Conservation (phyloP, 768 basidiomycete species). For the Rhodotorula diobovata region DNA sequence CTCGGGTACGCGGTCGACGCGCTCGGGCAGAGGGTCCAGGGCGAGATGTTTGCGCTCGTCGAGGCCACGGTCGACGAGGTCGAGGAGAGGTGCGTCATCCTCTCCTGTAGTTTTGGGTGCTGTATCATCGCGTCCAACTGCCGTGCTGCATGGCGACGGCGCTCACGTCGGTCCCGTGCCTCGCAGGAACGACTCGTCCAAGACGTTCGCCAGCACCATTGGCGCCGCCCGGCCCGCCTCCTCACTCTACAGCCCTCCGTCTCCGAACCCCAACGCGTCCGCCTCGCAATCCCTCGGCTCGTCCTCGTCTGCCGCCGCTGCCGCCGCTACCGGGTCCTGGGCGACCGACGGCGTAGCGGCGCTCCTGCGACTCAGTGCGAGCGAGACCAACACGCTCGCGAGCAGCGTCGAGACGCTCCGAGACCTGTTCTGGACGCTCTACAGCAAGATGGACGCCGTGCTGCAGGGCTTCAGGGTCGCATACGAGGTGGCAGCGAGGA, state of each 20-base stretch:
- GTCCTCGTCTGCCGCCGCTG: constrained; percentile 1
- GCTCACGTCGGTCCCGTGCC: not conserved
- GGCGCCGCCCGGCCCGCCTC: constrained; percentile 6
- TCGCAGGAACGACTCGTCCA: constrained; percentile 13
- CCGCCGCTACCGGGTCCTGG: constrained; percentile 6
- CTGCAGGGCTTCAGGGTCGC: constrained; percentile 83
- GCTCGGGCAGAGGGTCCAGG: constrained; percentile 72
- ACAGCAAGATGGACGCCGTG: constrained; percentile 90
- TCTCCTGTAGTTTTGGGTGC: not conserved
- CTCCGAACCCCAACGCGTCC: constrained; percentile 5
- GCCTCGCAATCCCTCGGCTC: not conserved
- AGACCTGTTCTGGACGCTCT: constrained; percentile 96
- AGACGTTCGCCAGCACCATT: not conserved
- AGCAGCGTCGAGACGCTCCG: constrained; percentile 76
- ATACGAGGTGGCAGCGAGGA: constrained; percentile 82
- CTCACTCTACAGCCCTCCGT: constrained; percentile 8
- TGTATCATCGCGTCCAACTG: constrained; percentile 1
- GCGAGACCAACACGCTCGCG: constrained; percentile 48
- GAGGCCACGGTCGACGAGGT: constrained; percentile 86
- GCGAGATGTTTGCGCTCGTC: constrained; percentile 77
- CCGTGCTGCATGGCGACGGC: not conserved
- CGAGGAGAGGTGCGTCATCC: constrained; percentile 63
- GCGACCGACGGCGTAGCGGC: constrained; percentile 30
- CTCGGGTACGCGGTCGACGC: constrained; percentile 77
- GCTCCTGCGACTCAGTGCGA: constrained; percentile 25